Evolutionary conservation across 2,329 filamentous ascomycete species (phyloP), one percentile per base, ranked within the genome.

Genomic region (Calonectria pseudoturangicola): DNA sequence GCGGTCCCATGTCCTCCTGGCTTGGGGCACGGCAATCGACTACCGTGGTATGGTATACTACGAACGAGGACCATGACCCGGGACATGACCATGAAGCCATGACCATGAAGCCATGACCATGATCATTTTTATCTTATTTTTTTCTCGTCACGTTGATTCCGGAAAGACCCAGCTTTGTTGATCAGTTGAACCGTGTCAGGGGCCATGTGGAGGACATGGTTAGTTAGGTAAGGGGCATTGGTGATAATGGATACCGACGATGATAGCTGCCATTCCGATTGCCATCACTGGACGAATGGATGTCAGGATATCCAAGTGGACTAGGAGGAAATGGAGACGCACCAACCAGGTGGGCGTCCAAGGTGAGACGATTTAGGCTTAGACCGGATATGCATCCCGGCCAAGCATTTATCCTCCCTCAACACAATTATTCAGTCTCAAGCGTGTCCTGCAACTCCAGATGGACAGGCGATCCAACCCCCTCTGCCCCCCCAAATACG

Each of bases 331-430:
- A 60, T 60, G 54, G 33, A 41, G 33, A 60, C 33, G 12, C 54
- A 39, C 54, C 54, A 68, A 45, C 66, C 50, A 71, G 66, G 73
- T 68, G 71, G 68, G 47, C 51, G 15, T 63, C 64, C 73, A 79
- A 78, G 77, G 77, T 79, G 76, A 79, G 77, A 75, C 77, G 43
- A 76, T 73, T 79, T 73, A 71, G 77, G 75, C 72, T 79, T 79
- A 76, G 70, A 68, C 70, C 74, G 72, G 72, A 63, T 78, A 70
- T 43, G 15, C 63, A 72, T 66, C 72, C 77, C 73, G 73, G 73
- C 70, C 71, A 66, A 71, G 67, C 60, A 68, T 51, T 54, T 56
- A 48, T 68, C 51, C 41, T 51, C 30, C 33, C 36, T 47, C 41
- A 28, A 48, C 60, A 30, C 41, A n/a, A 43, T 64, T 16, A 18